Evolutionary conservation across 2,329 filamentous ascomycete species (phyloP), one percentile per base, ranked within the genome.

Genomic region (Verticillium tricorpus): DNA sequence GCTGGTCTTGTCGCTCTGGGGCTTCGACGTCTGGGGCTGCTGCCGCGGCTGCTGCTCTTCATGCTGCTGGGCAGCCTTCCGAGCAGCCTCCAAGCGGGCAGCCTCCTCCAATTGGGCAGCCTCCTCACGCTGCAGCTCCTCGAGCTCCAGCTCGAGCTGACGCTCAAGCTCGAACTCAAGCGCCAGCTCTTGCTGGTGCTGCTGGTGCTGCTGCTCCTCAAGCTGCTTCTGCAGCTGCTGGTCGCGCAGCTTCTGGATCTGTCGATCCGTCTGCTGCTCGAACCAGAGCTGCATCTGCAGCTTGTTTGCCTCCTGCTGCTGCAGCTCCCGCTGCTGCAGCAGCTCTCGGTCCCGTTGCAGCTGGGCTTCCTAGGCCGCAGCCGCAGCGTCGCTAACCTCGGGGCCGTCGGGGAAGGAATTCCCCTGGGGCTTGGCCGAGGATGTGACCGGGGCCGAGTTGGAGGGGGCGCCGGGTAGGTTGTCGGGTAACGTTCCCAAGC

Each of bases 201-300:
- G 25, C 4, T 25, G 25, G 2, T 25, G 25, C 25, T 28, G 28
- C 4, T 28, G 28, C 28, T 35, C 34, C 34, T 35, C 34, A 35
- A 35, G 7, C 34, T 35, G 34, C 34, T 35, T 35, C 34, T 35
- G 34, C 2, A 72, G 63, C 4, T 73, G 69, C 11, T 72, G 69
- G 0, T 70, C 66, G 0, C 67, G 67, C 2, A 72, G 69, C 59
- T 72, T 67, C 5, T 70, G 56, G 1, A 66, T 66, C 57, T 72
- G 65, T 11, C 71, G 69, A 62, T 76, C 72, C 14, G 68, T 69
- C 66, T 77, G 45, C 45, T 50, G 9, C 45, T 50, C 45, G 45
- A 50, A 50, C 45, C 45, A 50, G 45, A 25, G 45, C 45, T 50
- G 45, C 45, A 50, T 50, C n/a, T 22, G 45, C 45, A 22, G 45